These are phyloP conservation scores for Vitellaria paradoxa DNA, from an alignment of 179 eudicot genomes.

Conservation along the genomic window DNA sequence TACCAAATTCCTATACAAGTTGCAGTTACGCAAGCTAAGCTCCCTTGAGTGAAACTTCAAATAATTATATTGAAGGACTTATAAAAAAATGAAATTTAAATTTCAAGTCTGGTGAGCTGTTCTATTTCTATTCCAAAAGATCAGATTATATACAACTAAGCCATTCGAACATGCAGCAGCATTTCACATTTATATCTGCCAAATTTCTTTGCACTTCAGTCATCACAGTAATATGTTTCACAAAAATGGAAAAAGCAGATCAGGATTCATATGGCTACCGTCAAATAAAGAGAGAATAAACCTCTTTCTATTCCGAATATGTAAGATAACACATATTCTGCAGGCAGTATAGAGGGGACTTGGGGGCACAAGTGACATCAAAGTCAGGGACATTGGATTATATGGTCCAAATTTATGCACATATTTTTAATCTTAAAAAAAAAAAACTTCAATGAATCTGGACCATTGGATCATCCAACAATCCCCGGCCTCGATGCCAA, in stretches of 20 bases:
- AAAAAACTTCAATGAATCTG: too few relatives aligned
- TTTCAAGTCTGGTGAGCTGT: background rate
- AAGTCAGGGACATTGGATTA: too few relatives aligned
- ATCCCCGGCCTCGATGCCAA: too few relatives aligned
- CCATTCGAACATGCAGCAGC: background rate
- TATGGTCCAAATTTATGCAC: too few relatives aligned
- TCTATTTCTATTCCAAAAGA: too few relatives aligned
- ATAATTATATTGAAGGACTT: background rate
- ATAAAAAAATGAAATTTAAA: background rate
- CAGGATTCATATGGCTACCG: too few relatives aligned
- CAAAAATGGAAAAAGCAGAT: background rate
- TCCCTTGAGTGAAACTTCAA: too few relatives aligned
- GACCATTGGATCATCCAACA: too few relatives aligned
- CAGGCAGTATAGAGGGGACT: too few relatives aligned
- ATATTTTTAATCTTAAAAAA: too few relatives aligned
- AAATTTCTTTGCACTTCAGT: background rate
- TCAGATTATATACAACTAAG: too few relatives aligned
- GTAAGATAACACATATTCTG: background rate
- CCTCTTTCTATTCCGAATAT: background rate
- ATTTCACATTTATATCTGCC: background rate
- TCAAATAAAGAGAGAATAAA: background rate
- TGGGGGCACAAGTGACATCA: too few relatives aligned
- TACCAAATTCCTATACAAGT: slow-evolving; percentile 4
- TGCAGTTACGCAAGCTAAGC: background rate
- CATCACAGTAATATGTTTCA: background rate